phyloP scores from a whole-genome alignment of 768 basidiomycete genomes.

The Tephrocybe sp. region DNA sequence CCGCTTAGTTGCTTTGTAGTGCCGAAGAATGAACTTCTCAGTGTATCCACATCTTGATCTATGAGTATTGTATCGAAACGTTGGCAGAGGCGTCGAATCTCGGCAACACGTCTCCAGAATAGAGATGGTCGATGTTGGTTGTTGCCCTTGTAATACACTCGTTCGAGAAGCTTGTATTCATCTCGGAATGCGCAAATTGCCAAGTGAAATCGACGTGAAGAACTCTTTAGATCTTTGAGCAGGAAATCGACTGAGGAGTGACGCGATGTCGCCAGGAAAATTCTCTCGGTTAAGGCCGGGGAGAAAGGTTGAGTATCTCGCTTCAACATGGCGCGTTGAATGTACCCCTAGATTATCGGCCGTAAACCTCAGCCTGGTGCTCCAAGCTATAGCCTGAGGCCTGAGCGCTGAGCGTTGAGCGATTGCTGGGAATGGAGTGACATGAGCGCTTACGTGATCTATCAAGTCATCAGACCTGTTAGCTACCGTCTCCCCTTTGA shows the following conservation, averaged over 20 bases:
- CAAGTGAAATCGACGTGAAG: constrained; percentile 50
- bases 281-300: constrained; percentile 17
- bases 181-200: constrained; percentile 39
- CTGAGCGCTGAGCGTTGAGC: no score
- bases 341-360: no score
- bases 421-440: no score
- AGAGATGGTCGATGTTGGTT: constrained; percentile 71
- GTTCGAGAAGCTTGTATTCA: constrained; percentile 59
- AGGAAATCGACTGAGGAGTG: constrained; percentile 48
- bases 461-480: not conserved
- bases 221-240: constrained; percentile 58
- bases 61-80: constrained; percentile 33
- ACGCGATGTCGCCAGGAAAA: constrained; percentile 24
- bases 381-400: no score
- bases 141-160: constrained; percentile 75
- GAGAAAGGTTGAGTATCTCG: constrained; percentile 4
- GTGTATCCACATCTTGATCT: constrained; percentile 27
- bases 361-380: no score
- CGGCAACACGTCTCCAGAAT: constrained; percentile 67
- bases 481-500: not conserved
- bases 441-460: constrained; percentile 7
- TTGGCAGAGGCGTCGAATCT: constrained; percentile 54
- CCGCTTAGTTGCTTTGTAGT: constrained; percentile 26
- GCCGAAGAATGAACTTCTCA: constrained; percentile 55
- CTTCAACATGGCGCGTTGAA: constrained; percentile 12